phyloP scores from a whole-genome alignment of 768 basidiomycete species.

The Psilocybe sp. region DNA sequence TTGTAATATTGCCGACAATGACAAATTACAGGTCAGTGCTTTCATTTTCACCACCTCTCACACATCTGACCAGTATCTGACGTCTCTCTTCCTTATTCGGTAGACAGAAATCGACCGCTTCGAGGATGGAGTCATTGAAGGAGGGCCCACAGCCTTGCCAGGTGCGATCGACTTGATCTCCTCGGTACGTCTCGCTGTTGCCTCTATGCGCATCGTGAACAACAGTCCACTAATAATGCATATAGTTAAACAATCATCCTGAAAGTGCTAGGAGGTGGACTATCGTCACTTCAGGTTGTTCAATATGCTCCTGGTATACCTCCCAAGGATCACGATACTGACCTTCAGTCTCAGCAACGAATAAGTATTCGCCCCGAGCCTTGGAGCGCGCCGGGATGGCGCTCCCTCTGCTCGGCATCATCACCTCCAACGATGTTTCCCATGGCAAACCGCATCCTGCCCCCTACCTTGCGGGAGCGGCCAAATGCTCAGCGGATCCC shows the following conservation, averaged over 20 bases:
- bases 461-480: constrained; percentile 81
- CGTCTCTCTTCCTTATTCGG: neutral
- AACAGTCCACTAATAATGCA: neutral
- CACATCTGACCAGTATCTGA: neutral
- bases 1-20: constrained; percentile 60
- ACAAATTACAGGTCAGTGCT: constrained; percentile 48
- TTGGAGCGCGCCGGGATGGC: constrained; percentile 62
- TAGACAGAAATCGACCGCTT: constrained; percentile 74
- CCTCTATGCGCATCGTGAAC: neutral
- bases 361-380: constrained; percentile 65
- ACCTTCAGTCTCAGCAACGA: constrained; percentile 52
- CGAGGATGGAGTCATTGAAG: constrained; percentile 69
- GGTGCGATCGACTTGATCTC: constrained; percentile 59
- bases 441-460: constrained; percentile 87
- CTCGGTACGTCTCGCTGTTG: constrained; percentile 36
- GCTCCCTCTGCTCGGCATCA: constrained; percentile 53
- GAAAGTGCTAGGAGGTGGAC: constrained; percentile 56
- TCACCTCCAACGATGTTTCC: constrained; percentile 71
- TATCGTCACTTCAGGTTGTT: constrained; percentile 77
- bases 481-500: constrained; percentile 51
- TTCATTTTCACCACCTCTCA: neutral
- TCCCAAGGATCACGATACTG: neutral
- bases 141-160: constrained; percentile 62
- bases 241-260: constrained; percentile 23
- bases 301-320: neutral